phyloP scores from a whole-genome alignment of 371 early-diverging fungal genomes.

The Mortierella polycephala region DNA sequence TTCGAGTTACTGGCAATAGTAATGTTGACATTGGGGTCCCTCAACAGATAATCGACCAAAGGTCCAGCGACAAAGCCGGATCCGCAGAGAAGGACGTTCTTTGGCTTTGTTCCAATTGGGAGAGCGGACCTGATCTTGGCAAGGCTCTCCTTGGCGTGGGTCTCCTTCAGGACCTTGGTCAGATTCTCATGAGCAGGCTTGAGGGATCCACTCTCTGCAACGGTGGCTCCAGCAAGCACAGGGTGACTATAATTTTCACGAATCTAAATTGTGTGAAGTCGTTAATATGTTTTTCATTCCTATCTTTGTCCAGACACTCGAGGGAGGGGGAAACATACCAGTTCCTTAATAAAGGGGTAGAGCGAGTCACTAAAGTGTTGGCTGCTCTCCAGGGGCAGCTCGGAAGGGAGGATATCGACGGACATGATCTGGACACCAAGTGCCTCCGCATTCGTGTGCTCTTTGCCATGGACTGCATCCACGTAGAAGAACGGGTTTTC shows the following conservation, averaged over 20 bases:
- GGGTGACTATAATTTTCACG: constrained; percentile 73
- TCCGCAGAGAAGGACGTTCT: constrained; percentile 78
- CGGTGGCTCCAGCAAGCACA: constrained; percentile 80
- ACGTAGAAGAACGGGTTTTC: constrained; percentile 94
- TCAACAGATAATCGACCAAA: constrained; percentile 82
- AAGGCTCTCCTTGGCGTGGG: constrained; percentile 40
- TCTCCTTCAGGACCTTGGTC: constrained; percentile 47
- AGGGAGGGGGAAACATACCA: constrained; percentile 63
- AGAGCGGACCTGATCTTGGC: constrained; percentile 42
- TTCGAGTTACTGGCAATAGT: constrained; percentile 85
- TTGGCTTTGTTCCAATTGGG: constrained; percentile 46
- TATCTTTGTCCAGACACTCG: background rate
- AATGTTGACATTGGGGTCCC: constrained; percentile 71
- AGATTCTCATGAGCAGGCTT: constrained; percentile 65
- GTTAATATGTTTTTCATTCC: background rate
- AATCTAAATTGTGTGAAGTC: constrained; percentile 43
- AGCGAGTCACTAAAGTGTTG: constrained; percentile 90
- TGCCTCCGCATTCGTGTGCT: constrained; percentile 83
- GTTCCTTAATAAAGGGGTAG: constrained; percentile 82
- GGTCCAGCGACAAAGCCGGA: constrained; percentile 96
- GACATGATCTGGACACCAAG: constrained; percentile 94
- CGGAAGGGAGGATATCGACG: constrained; percentile 96
- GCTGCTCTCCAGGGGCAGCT: constrained; percentile 94
- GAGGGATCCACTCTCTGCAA: constrained; percentile 80
- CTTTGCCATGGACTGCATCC: constrained; percentile 77